These are phyloP conservation scores for Sclerotinia sclerotiorum DNA, from an alignment of 2,329 filamentous ascomycete species.

Conservation along the genomic window DNA sequence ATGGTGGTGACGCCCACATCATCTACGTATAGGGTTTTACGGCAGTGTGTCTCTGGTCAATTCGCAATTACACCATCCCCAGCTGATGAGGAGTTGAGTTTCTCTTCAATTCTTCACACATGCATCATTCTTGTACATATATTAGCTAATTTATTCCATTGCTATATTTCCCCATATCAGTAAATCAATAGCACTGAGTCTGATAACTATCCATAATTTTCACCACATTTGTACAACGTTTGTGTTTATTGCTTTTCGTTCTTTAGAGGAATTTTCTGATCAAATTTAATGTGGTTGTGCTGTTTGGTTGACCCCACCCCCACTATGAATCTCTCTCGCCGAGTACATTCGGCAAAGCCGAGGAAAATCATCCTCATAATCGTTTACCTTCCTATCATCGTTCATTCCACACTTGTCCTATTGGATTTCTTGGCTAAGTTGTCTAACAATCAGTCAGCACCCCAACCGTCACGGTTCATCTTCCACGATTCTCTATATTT, in stretches of 20 bases:
- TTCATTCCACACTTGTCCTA: no score
- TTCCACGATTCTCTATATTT: background rate
- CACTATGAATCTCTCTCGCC: background rate
- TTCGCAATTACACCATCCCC: no score
- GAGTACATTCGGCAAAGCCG: background rate
- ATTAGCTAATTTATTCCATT: background rate
- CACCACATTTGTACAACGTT: background rate
- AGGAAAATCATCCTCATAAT: no score
- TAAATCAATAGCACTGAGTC: background rate
- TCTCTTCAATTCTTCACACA: background rate
- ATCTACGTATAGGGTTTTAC: background rate
- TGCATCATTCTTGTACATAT: background rate
- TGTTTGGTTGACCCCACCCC: background rate
- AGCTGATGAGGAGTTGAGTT: background rate
- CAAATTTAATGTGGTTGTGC: background rate
- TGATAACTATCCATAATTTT: fast-evolving
- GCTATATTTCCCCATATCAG: background rate
- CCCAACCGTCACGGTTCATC: background rate
- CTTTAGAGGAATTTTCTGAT: background rate
- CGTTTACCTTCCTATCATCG: no score
- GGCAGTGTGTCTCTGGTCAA: background rate
- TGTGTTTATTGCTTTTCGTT: background rate
- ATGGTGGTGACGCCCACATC: background rate
- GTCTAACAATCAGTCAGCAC: background rate
- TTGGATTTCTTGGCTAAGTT: no score